These are phyloP conservation scores for Solanum etuberosum DNA, from an alignment of 257 asterid genomes.

Conservation along the genomic window DNA sequence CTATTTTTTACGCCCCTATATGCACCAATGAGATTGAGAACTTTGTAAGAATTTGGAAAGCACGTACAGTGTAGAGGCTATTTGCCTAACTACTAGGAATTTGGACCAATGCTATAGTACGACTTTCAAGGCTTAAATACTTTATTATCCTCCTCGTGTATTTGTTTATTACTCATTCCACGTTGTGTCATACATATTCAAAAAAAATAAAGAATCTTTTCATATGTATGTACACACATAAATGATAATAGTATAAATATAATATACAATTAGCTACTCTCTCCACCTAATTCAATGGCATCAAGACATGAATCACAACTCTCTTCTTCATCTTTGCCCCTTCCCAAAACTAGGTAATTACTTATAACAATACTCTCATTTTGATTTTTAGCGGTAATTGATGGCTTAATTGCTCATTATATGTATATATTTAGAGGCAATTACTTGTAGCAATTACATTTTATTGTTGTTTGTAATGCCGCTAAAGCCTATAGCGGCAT, in stretches of 20 bases:
- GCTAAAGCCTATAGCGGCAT: no score
- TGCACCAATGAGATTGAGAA: no score
- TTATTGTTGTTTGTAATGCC: no score
- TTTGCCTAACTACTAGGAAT: background rate
- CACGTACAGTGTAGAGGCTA: background rate
- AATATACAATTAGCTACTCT: background rate
- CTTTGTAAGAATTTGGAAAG: background rate
- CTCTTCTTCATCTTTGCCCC: conserved; percentile 13
- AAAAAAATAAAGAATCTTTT: background rate
- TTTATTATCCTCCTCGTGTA: background rate
- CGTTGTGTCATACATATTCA: background rate
- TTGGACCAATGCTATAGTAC: background rate
- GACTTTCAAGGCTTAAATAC: background rate
- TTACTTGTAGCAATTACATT: no score
- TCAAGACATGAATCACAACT: conserved; percentile 9
- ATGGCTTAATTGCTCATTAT: no score
- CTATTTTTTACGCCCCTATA: no score
- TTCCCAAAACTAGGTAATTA: conserved; percentile 25
- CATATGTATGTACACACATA: background rate
- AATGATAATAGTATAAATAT: background rate
- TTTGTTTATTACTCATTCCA: background rate
- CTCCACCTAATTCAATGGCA: background rate
- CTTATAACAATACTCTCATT: no score
- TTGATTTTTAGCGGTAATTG: no score
- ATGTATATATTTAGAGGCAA: no score